Evolutionary conservation across 2,329 filamentous ascomycete species (phyloP).

Genomic region (Daldinia eschscholtzii): DNA sequence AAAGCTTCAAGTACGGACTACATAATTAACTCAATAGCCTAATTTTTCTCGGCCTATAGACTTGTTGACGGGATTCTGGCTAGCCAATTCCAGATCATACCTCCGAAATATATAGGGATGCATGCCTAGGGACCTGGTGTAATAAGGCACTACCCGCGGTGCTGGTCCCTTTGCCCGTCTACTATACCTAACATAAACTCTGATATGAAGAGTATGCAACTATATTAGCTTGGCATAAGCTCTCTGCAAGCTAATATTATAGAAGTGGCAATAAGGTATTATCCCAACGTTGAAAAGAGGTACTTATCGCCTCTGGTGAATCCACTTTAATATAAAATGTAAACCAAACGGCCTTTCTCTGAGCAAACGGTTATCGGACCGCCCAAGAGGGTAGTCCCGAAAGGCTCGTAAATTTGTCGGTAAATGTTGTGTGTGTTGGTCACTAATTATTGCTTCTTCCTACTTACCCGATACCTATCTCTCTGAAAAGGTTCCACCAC

Average conservation of each 20-base stretch:
- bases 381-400: neutral
- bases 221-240: neutral
- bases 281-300: neutral
- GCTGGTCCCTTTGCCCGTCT: neutral
- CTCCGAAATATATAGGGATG: neutral
- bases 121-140: neutral
- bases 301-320: neutral
- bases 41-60: neutral
- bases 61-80: neutral
- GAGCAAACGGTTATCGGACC: neutral
- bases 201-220: neutral
- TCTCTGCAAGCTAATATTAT: neutral
- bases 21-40: neutral
- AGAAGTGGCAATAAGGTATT: neutral
- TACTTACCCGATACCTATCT: neutral
- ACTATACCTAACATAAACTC: neutral
- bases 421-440: neutral
- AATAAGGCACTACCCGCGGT: neutral
- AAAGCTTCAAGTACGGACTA: neutral
- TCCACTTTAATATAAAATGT: constrained; percentile 4
- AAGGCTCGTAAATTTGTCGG: neutral
- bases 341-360: neutral
- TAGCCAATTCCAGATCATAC: neutral
- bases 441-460: neutral
- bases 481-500: neutral